Base-by-base conservation (phyloP, 108 stramenopile genomes). In the Parietichytrium sp. region DNA sequence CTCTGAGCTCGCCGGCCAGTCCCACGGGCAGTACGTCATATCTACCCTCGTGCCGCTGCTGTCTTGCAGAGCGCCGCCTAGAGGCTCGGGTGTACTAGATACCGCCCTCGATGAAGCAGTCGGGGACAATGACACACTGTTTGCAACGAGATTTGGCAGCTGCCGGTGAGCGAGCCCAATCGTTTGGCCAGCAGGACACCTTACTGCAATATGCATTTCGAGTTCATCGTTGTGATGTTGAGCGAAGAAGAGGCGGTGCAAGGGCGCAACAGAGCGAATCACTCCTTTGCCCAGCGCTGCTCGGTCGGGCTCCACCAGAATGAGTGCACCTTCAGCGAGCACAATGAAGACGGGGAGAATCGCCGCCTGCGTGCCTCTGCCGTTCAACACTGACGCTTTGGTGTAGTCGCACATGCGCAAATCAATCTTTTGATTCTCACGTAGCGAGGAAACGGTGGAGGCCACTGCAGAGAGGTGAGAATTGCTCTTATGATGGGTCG, bases 261-360 rank as follows among this genome's bases (percentile, higher is more conserved):
- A 25, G 0, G 61, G 61, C 13, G 61, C 61, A 7, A 72, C 61
- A 12, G 61, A 45, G 33, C 61, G 33, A 6, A 72, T 42, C 2
- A 72, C 45, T n/a, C 61, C 61, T 42, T 72, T 72, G 33, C 38
- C 61, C 36, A 72, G 38, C 15, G 36, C 38, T 10, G 61, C 61
- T 20, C 45, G 36, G 36, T 72, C 61, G 29, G 61, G 61, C 20
- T 72, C 38, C 61, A 42, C 61, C 23, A 72, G 61, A n/a, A 72
- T 42, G 3, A 72, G 61, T 31, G 61, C 61, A 25, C 61, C 61
- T 6, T 42, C 61, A 6, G 61, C 61, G 38, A 72, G 61, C 10
- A 72, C 61, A 42, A 72, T 33, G 33, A 72, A 72, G 61, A 42
- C 61, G 0, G 61, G 61, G 38, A 45, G 61, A 20, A 72, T 1